A percentile compares a stretch with the other conserved stretches of the same genome.
These are phyloP conservation scores for Ganoderma lingzhi DNA, from an alignment of 1,284 basidiomycete genomes.

Conservation along the genomic window DNA sequence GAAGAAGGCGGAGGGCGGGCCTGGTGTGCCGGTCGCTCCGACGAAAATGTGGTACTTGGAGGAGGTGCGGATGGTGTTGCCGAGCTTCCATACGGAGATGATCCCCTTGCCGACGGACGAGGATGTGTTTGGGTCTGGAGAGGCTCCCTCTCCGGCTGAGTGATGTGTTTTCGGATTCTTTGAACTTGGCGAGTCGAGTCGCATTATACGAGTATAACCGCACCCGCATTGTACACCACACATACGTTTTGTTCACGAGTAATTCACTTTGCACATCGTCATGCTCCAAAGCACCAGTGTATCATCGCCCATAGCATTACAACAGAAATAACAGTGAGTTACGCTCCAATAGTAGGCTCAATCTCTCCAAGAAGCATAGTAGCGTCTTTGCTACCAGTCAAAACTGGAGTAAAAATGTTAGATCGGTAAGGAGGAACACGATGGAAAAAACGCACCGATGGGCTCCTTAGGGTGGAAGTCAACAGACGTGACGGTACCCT, in stretches of 20 bases:
- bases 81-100: conserved; percentile 42
- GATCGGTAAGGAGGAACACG: conserved; percentile 2
- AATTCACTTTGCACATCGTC: not conserved
- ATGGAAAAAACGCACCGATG: conserved; percentile 67
- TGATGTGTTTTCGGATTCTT: not conserved
- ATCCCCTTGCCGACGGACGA: conserved; percentile 29
- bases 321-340: conserved; percentile 18
- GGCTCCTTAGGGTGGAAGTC: conserved; percentile 95
- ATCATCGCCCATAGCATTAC: conserved; percentile 10
- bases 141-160: not conserved
- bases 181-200: not conserved
- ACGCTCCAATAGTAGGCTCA: conserved; percentile 54
- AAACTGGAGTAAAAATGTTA: conserved; percentile 53
- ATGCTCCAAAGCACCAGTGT: not conserved
- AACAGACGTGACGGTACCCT: conserved; percentile 90
- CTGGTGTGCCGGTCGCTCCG: conserved; percentile 37
- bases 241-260: conserved; percentile 1
- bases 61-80: conserved; percentile 34
- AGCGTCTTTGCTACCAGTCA: conserved; percentile 89
- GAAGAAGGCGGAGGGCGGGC: conserved; percentile 26
- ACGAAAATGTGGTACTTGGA: conserved; percentile 44
- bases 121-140: conserved; percentile 30
- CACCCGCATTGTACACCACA: conserved; percentile 10
- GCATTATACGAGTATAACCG: not conserved
- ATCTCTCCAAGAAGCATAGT: conserved; percentile 92